Base-by-base conservation (phyloP, 306 rosid genomes). In the Glycyrrhiza uralensis region DNA sequence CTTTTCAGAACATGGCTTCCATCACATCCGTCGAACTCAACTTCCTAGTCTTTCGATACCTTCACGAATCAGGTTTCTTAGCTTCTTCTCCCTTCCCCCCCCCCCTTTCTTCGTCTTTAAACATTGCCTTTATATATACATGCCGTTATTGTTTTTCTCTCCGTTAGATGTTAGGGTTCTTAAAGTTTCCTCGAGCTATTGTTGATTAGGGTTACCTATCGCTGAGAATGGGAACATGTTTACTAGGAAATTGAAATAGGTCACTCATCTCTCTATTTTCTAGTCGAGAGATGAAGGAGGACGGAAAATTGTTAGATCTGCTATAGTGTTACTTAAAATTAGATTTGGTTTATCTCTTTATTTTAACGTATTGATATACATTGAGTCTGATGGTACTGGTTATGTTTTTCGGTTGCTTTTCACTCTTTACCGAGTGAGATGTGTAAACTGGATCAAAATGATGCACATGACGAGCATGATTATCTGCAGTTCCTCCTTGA, bases 1-100 rank as follows among this genome's bases (percentile, higher is more conserved):
- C 62, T 82, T n/a, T 69, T 44, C 73, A 22, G 38, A 77, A 77
- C 54, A 93, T 90, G 97, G 29, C 86, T 10, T 67, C 96, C 77
- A 71, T 90, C 68, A 84, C 96, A 47, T 89, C 98, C 82, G 93
- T 80, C 66, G 97, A 93, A 69, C 83, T 93, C 82, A 93, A 93
- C 64, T 93, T 73, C 68, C 90, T 93, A 0, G 88, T 93, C 6
- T 93, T 87, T 57, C 98, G 98, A 2, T 93, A 93, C 79, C 98
- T 93, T 63, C 93, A 89, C 35, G 98, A 93, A 83, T 93, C 98
- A 81, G 98, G 98, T 93, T 10, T 69, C 33, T 64, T 38, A 17
- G 7, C 1, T n/a, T n/a, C n/a, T n/a, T n/a, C n/a, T n/a, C 8
- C 17, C 26, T 13, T 38, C 20, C 18, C 5, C 32, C 1, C 7